Conservation (phyloP, 768 basidiomycete genomes). For the Leccinum sublutescens region DNA sequence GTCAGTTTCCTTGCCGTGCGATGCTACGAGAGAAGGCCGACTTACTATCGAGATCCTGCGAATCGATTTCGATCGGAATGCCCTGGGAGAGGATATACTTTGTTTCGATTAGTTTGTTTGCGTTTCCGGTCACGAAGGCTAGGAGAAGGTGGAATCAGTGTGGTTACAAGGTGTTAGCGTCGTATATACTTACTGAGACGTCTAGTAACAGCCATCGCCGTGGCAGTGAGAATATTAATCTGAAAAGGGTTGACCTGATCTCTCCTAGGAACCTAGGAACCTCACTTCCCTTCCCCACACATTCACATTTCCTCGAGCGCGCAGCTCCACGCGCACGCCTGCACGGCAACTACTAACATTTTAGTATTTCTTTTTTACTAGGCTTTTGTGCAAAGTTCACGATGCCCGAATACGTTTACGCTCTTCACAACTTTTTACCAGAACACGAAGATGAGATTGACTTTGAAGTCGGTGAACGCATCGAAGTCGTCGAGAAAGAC, state of each 20-base stretch:
- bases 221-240: neutral
- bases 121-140: conserved; percentile 96
- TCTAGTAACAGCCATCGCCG: conserved; percentile 13
- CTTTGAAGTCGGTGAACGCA: conserved; percentile 81
- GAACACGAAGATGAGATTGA: conserved; percentile 94
- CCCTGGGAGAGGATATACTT: conserved; percentile 73
- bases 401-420: conserved; percentile 86
- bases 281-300: neutral
- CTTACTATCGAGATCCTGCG: conserved; percentile 78
- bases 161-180: neutral
- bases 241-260: neutral
- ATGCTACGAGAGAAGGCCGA: conserved; percentile 12
- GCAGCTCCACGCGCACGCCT: no score
- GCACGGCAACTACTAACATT: neutral
- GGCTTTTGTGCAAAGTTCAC: neutral
- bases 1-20: neutral
- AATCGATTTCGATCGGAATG: conserved; percentile 69
- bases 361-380: neutral
- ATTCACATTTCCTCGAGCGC: neutral
- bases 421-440: conserved; percentile 82
- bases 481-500: conserved; percentile 91
- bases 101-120: conserved; percentile 89
- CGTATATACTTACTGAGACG: conserved; percentile 23
- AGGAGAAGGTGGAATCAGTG: conserved; percentile 12
- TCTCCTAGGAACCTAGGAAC: neutral